phyloP scores from a whole-genome alignment of 768 basidiomycete species.

The Trichaptum fuscoviolaceum region DNA sequence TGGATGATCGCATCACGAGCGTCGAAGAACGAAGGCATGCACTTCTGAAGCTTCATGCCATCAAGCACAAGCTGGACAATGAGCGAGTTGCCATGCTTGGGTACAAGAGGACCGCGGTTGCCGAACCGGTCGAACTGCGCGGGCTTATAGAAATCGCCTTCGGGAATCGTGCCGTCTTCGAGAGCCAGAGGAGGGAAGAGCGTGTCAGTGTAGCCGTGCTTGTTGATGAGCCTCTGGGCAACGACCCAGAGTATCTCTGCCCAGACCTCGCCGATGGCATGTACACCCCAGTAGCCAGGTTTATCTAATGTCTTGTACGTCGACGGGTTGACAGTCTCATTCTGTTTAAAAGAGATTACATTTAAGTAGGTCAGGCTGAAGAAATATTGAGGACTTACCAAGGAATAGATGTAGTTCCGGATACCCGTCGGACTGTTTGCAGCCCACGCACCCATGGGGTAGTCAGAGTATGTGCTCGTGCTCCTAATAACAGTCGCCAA shows the following conservation, averaged over 20 bases:
- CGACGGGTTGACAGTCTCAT: constrained; percentile 76
- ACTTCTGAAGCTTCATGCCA: constrained; percentile 94
- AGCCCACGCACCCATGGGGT: constrained; percentile 94
- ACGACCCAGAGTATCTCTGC: constrained; percentile 86
- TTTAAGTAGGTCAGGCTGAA: not conserved
- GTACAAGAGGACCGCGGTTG: constrained; percentile 58
- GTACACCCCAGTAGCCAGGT: constrained; percentile 91
- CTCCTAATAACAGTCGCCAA: constrained; percentile 85
- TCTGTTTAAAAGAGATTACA: constrained; percentile 24
- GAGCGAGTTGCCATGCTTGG: constrained; percentile 90
- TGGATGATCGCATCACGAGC: constrained; percentile 87
- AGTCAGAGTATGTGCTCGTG: constrained; percentile 67
- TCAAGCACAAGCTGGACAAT: constrained; percentile 78
- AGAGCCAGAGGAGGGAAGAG: constrained; percentile 77
- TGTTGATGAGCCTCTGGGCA: constrained; percentile 65
- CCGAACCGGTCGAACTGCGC: constrained; percentile 31
- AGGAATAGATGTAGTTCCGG: constrained; percentile 83
- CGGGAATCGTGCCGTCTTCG: constrained; percentile 57
- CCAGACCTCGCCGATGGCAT: constrained; percentile 94
- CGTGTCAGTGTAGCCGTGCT: constrained; percentile 73
- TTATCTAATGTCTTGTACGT: constrained; percentile 94
- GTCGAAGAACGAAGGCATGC: constrained; percentile 86
- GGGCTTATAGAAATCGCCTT: constrained; percentile 69
- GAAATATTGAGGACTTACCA: constrained; percentile 31
- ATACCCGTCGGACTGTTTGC: constrained; percentile 74